These are phyloP conservation scores for Raffaelea arxii DNA, from an alignment of 2,329 filamentous ascomycete species.

Conservation along the genomic window DNA sequence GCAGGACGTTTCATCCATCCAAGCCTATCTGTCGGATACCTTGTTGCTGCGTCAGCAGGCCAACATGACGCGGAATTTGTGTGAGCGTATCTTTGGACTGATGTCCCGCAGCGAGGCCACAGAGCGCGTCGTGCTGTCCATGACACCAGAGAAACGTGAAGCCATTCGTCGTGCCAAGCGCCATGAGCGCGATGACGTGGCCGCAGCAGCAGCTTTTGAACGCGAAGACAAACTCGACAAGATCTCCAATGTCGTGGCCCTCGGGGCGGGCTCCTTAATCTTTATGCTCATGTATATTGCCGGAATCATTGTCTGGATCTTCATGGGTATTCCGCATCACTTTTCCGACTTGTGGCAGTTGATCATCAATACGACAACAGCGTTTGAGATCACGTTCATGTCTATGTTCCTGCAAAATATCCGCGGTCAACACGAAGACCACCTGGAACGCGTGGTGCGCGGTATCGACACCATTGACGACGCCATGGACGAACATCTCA, in stretches of 20 bases:
- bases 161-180: background rate
- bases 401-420: slow-evolving; percentile 27
- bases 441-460: slow-evolving; percentile 20
- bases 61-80: slow-evolving; percentile 11
- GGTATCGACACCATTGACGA: slow-evolving; percentile 22
- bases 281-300: slow-evolving; percentile 22
- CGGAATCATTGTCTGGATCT: slow-evolving; percentile 23
- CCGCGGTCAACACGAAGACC: slow-evolving; percentile 22
- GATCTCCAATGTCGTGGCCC: slow-evolving; percentile 15
- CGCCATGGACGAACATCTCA: slow-evolving; percentile 21
- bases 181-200: slow-evolving; percentile 11
- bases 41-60: slow-evolving; percentile 26
- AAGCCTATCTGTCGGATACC: slow-evolving; percentile 24
- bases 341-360: slow-evolving; percentile 27
- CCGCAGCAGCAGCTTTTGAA: slow-evolving; percentile 4
- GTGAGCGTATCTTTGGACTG: background rate
- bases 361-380: slow-evolving; percentile 31
- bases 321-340: slow-evolving; percentile 17
- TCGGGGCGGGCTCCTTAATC: slow-evolving; percentile 18
- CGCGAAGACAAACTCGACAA: slow-evolving; percentile 20
- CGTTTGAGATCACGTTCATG: slow-evolving; percentile 28
- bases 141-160: slow-evolving; percentile 1
- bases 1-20: slow-evolving; percentile 24
- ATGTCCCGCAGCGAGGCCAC: background rate
- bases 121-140: slow-evolving; percentile 6